A percentile compares a stretch with the other conserved stretches of the same genome.
These are phyloP conservation scores for Solanum hybrid DNA, from an alignment of 305 asterid genomes.

Conservation along the genomic window DNA sequence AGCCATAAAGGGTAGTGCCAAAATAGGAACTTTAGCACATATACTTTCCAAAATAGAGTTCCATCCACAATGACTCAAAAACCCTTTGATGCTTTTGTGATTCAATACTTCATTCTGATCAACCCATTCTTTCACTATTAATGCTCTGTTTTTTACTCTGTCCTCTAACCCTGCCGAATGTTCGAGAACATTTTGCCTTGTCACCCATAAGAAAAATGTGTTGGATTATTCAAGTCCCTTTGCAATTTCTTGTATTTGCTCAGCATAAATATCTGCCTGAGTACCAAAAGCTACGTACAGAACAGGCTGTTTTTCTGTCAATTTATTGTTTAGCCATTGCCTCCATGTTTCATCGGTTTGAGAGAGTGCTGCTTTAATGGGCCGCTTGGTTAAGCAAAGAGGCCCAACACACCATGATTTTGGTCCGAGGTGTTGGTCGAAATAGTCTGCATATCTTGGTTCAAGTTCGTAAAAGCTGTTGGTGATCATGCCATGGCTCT, in stretches of 20 bases:
- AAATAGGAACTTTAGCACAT: slow-evolving; percentile 39
- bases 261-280: slow-evolving; percentile 46
- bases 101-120: slow-evolving; percentile 37
- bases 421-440: slow-evolving; percentile 32
- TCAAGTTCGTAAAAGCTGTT: too few relatives aligned
- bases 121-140: slow-evolving; percentile 48
- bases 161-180: slow-evolving; percentile 11
- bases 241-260: slow-evolving; percentile 39
- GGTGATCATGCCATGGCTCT: too few relatives aligned
- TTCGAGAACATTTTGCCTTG: not conserved
- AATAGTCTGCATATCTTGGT: too few relatives aligned
- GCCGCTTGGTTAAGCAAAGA: slow-evolving; percentile 22
- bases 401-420: slow-evolving; percentile 55
- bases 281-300: slow-evolving; percentile 65
- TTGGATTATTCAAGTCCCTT: slow-evolving; percentile 40
- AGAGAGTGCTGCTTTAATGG: not conserved
- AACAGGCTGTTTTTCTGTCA: slow-evolving; percentile 21
- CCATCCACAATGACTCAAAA: slow-evolving; percentile 74
- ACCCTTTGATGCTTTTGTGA: slow-evolving; percentile 38
- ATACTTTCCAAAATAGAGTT: slow-evolving; percentile 56
- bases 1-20: slow-evolving; percentile 60
- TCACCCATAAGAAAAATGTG: slow-evolving; percentile 51
- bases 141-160: slow-evolving; percentile 16
- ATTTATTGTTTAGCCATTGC: slow-evolving; percentile 35
- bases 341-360: slow-evolving; percentile 3